Conservation (phyloP, 192 early-diverging fungal species). For the Rhizophagus sp. region DNA sequence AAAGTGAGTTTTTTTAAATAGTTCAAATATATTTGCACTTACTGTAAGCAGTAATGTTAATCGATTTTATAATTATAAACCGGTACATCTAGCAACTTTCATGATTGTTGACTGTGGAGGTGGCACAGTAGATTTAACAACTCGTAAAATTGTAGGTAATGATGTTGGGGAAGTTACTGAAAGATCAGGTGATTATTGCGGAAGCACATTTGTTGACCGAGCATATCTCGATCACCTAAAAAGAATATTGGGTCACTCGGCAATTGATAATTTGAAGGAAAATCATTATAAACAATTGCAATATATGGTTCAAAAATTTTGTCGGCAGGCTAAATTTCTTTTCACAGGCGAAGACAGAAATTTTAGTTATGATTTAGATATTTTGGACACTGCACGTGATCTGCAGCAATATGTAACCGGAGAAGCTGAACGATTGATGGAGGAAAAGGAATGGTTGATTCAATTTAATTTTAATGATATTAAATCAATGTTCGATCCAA, state of each 20-base stretch:
- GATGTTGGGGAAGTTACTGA: conserved; percentile 49
- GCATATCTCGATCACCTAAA: neutral
- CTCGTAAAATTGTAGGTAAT: neutral
- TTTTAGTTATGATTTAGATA: neutral
- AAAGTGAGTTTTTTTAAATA: too few relatives aligned
- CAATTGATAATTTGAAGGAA: neutral
- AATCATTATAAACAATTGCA: conserved; percentile 12
- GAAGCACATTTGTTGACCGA: conserved; percentile 48
- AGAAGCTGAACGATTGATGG: neutral
- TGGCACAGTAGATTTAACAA: conserved; percentile 44
- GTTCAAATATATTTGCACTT: too few relatives aligned
- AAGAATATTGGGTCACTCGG: neutral
- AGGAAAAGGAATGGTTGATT: conserved; percentile 23
- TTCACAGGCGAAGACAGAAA: neutral
- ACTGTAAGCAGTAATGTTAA: too few relatives aligned
- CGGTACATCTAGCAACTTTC: conserved; percentile 12
- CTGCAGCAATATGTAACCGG: conserved; percentile 1
- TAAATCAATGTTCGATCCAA: conserved; percentile 52
- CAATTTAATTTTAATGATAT: neutral
- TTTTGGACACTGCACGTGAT: neutral
- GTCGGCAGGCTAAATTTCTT: neutral
- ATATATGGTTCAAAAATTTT: conserved; percentile 12
- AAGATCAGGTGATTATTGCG: conserved; percentile 50
- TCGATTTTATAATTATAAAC: too few relatives aligned
- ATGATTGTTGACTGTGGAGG: conserved; percentile 46